phyloP scores from a whole-genome alignment of 1,284 basidiomycete genomes.

The Gomphus sp. region DNA sequence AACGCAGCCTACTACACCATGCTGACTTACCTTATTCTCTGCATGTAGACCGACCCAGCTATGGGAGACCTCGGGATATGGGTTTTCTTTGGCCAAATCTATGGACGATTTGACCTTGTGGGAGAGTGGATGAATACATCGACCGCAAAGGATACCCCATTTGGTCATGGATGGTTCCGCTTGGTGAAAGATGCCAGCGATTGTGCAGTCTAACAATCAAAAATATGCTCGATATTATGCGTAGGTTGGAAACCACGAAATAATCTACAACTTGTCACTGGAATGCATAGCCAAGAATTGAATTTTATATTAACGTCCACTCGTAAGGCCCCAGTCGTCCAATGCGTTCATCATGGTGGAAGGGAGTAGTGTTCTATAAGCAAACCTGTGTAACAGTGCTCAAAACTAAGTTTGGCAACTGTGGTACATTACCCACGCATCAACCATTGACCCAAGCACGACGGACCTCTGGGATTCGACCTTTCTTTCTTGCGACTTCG shows the following conservation, averaged over 20 bases:
- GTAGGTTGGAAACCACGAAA: background rate
- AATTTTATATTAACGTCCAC: background rate
- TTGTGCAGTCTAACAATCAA: background rate
- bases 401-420: background rate
- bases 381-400: background rate
- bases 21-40: background rate
- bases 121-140: constrained; percentile 2
- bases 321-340: background rate
- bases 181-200: background rate
- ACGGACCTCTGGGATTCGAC: background rate
- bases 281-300: background rate
- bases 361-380: background rate
- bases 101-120: background rate
- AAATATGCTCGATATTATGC: background rate
- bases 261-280: background rate
- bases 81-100: constrained; percentile 2
- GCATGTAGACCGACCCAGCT: background rate
- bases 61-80: background rate
- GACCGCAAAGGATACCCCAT: background rate
- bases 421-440: background rate
- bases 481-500: background rate
- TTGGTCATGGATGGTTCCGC: background rate
- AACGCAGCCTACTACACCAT: too few species aligned
- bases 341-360: background rate
- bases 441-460: background rate